Conservation (phyloP, 148 eudicot genomes). For the Beta vulgaris region DNA sequence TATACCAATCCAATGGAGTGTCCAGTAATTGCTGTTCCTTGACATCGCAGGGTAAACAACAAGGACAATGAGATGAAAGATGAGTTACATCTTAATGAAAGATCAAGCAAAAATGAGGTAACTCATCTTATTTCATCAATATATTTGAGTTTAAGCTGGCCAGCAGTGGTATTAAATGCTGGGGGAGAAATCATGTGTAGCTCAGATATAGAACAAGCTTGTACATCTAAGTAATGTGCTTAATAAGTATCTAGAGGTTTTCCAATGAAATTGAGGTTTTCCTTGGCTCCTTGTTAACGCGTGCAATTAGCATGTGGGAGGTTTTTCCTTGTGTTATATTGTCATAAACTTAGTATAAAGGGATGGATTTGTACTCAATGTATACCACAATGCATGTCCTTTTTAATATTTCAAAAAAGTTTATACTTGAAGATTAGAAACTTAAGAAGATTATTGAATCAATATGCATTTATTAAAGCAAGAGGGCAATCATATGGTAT, state of each 20-base stretch:
- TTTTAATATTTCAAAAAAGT: background rate
- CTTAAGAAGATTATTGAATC: background rate
- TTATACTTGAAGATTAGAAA: background rate
- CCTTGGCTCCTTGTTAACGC: background rate
- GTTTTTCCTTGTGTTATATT: background rate
- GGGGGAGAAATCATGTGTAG: background rate
- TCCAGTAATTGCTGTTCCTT: background rate
- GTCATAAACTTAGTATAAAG: background rate
- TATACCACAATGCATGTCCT: background rate
- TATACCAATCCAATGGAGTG: background rate
- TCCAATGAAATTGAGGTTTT: background rate
- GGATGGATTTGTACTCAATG: background rate
- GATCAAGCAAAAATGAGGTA: constrained; percentile 28
- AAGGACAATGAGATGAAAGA: constrained; percentile 34
- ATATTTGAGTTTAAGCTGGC: background rate
- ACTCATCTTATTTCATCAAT: background rate
- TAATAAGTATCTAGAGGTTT: background rate
- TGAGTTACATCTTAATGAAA: constrained; percentile 30
- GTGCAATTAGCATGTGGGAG: too few species aligned
- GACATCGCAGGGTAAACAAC: constrained; percentile 47
- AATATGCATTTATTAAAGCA: background rate
- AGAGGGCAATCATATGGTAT: background rate
- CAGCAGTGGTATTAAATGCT: background rate
- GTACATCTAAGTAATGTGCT: background rate
- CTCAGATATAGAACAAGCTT: background rate